Conservation (phyloP, 2,329 filamentous ascomycete genomes). For the Colletotrichum sp. region DNA sequence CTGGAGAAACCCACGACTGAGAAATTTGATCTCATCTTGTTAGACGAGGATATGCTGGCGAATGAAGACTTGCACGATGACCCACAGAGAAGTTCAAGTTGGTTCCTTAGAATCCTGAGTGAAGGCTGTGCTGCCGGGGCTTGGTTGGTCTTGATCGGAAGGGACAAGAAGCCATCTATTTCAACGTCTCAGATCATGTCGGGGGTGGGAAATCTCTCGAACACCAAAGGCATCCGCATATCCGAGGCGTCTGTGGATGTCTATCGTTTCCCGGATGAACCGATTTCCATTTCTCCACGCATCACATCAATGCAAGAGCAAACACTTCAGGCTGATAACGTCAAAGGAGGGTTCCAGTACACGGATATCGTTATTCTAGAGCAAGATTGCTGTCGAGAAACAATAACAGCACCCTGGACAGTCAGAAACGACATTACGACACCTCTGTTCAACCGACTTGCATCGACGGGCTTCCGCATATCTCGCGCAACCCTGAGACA, state of each 20-base stretch:
- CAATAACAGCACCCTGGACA: not conserved
- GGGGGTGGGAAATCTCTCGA: not conserved
- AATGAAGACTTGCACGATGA: not conserved
- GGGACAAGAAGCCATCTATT: not conserved
- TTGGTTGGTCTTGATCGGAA: not conserved
- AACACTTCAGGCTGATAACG: not conserved
- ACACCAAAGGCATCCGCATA: not conserved
- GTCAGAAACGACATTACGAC: not conserved
- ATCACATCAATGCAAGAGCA: not conserved
- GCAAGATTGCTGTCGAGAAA: not conserved
- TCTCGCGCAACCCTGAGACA: slow-evolving; percentile 17
- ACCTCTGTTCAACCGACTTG: not conserved
- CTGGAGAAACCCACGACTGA: not conserved
- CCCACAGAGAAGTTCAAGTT: not conserved
- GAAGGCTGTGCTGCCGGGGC: not conserved
- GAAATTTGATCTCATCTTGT: not conserved
- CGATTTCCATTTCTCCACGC: not conserved
- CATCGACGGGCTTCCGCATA: slow-evolving; percentile 10
- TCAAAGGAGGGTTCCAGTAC: not conserved
- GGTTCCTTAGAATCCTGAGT: slow-evolving; percentile 6
- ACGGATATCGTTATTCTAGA: not conserved
- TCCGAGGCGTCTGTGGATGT: not conserved
- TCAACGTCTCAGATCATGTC: not conserved
- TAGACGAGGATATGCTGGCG: not conserved
- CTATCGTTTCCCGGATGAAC: not conserved